Evolutionary conservation across 2,329 filamentous ascomycete genomes (phyloP), one percentile per base, ranked within the genome.

Genomic region (Trichoderma koningii): DNA sequence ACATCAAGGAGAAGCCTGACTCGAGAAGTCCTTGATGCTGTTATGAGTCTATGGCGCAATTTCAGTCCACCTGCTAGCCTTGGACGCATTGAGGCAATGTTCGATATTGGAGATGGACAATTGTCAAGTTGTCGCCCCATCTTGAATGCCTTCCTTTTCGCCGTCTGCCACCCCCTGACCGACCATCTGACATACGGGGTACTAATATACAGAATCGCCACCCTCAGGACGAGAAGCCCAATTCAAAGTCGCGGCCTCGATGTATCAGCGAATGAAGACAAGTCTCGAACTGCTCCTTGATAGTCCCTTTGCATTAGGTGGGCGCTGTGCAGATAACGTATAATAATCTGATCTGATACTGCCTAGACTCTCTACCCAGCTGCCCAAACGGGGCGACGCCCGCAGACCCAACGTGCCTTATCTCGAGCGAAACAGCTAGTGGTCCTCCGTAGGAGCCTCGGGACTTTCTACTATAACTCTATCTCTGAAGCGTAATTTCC

Each of bases 361-460:
- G 14, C 34, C 19, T 19, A 41, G 41, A 45, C 38, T 21, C 26
- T n/a, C 47, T 63, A 63, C 34, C 26, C 59, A 63, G 42, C 59
- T 63, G 59, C 59, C 59, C 59, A 63, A 63, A 63, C 19, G 59
- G 59, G 59, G 26, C 50, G 28, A 63, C 41, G 26, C 14, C 59
- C 59, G 59, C 50, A 38, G 34, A 15, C 50, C 41, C 41, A 63
- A 26, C 41, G n/a, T 47, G 59, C 59, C 48, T 63, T 63, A 63
- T 63, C 59, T 63, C 41, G 9, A 63, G 26, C 48, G n/a, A 23
- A 53, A 30, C 19, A n/a, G 12, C 12, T 38, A 38, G 34, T 23
- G 26, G 59, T 44, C 50, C 3, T 38, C 34, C 12, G 10, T 38
- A 14, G 19, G 15, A 3, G 41, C 3, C 19, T 26, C 41, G 44